A percentile compares a stretch with the other conserved stretches of the same genome.
Conservation (phyloP, 78 protist genomes). For the Dictyostelium discoideum region DNA sequence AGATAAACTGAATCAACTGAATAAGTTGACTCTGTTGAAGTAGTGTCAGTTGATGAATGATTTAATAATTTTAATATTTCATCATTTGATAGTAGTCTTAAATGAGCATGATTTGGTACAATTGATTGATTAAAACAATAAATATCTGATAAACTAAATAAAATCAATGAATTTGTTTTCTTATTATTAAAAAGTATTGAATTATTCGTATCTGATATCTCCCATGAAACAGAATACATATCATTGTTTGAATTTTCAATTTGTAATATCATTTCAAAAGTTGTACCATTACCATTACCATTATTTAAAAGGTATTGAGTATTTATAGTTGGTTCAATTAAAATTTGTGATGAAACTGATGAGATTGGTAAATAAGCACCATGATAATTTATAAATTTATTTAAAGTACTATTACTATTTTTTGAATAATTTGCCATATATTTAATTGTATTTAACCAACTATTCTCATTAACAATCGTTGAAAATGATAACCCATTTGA, state of each 20-base stretch:
- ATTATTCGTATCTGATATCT: neutral
- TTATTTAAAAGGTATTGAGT: neutral
- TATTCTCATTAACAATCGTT: neutral
- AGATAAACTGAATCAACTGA: neutral
- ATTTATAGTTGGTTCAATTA: neutral
- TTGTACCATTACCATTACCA: neutral
- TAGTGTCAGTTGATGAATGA: neutral
- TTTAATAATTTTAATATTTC: neutral
- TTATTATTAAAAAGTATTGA: neutral
- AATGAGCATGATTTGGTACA: neutral
- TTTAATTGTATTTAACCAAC: neutral
- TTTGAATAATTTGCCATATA: neutral
- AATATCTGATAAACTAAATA: neutral
- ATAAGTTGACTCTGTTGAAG: neutral
- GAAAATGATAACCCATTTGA: neutral
- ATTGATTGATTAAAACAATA: neutral
- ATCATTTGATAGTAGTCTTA: neutral
- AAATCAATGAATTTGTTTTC: neutral
- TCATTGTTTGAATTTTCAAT: neutral
- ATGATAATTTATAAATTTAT: neutral
- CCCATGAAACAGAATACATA: neutral
- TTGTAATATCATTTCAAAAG: neutral
- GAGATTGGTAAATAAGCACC: neutral
- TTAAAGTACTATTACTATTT: neutral
- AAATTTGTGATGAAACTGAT: neutral